Percentiles rank a stretch among this genome's conserved stretches.
Conservation (phyloP, 805 yeast genomes). For the Candida loeiensis region DNA sequence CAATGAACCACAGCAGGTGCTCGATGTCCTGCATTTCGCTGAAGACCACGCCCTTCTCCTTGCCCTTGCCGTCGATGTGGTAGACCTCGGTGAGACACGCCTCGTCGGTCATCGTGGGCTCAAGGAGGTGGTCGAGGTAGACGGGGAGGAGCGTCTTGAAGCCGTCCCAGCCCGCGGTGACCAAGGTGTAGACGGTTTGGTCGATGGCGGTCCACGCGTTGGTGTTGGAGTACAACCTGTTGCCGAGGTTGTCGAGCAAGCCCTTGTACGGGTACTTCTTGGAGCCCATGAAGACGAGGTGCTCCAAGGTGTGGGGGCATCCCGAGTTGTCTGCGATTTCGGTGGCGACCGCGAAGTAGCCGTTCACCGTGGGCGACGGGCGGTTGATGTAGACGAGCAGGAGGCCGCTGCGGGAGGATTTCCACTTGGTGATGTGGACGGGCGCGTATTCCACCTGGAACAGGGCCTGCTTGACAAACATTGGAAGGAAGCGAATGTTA, state of each 20-base stretch:
- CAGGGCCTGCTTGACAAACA: conserved; percentile 30
- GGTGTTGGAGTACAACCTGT: conserved; percentile 76
- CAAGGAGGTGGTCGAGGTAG: conserved; percentile 79
- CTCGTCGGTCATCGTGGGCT: conserved; percentile 84
- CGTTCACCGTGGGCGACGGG: conserved; percentile 84
- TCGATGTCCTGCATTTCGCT: conserved; percentile 96
- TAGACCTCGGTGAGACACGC: conserved; percentile 94
- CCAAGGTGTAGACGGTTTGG: conserved; percentile 88
- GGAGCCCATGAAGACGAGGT: conserved; percentile 92
- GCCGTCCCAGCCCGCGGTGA: conserved; percentile 96
- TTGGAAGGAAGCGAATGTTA: not conserved
- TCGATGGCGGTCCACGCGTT: conserved; percentile 98
- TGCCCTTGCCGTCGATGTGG: conserved; percentile 86
- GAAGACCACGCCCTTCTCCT: conserved; percentile 94
- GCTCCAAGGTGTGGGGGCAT: conserved; percentile 93
- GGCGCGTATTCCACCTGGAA: conserved; percentile 78
- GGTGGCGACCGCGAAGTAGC: conserved; percentile 95
- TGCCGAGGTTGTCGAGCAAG: conserved; percentile 79
- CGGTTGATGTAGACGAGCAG: conserved; percentile 74
- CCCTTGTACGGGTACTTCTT: conserved; percentile 88
- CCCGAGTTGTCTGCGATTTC: conserved; percentile 87
- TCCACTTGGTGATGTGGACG: conserved; percentile 67
- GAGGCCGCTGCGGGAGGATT: conserved; percentile 74
- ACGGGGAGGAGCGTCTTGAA: conserved; percentile 80
- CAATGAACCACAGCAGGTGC: conserved; percentile 66